Percentiles rank a stretch among this genome's conserved stretches.
phyloP scores from a whole-genome alignment of 129 eudicot species.

The Flaveria trinervia region DNA sequence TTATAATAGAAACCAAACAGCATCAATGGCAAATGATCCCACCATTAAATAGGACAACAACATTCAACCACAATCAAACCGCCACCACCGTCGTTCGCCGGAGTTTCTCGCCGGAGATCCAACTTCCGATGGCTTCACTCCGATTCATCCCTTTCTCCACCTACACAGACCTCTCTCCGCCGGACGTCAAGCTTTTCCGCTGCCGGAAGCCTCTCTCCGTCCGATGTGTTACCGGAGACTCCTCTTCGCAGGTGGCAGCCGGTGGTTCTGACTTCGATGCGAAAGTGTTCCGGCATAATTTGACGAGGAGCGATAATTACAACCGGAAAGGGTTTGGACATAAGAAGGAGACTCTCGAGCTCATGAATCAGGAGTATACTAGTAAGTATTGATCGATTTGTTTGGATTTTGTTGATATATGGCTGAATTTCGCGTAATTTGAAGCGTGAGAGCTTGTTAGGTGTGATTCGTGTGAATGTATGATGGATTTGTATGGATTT shows the following conservation, averaged over 20 bases:
- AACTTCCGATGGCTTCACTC: slow-evolving; percentile 32
- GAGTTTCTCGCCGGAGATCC: neutral
- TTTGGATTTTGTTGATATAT: neutral
- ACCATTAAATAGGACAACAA: neutral
- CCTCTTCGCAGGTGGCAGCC: slow-evolving; percentile 27
- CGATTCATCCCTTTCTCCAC: slow-evolving; percentile 32
- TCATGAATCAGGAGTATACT: slow-evolving; percentile 67
- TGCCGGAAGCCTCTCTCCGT: slow-evolving; percentile 40
- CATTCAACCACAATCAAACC: neutral
- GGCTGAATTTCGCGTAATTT: slow-evolving; percentile 6
- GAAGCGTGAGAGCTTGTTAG: slow-evolving; percentile 1
- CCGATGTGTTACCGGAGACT: slow-evolving; percentile 51
- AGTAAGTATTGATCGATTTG: slow-evolving; percentile 39
- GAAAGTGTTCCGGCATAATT: slow-evolving; percentile 56
- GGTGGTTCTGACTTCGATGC: slow-evolving; percentile 53
- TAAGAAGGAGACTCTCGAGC: slow-evolving; percentile 58
- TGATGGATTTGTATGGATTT: neutral
- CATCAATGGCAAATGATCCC: slow-evolving; percentile 6
- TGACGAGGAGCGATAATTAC: slow-evolving; percentile 66
- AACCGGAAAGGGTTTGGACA: slow-evolving; percentile 72
- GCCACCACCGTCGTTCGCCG: neutral
- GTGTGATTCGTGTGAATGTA: neutral
- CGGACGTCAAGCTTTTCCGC: slow-evolving; percentile 36
- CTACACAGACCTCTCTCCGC: slow-evolving; percentile 25
- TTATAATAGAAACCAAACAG: neutral